Conservation (phyloP, 305 asterid genomes). For the Solanum aculeatissimum region DNA sequence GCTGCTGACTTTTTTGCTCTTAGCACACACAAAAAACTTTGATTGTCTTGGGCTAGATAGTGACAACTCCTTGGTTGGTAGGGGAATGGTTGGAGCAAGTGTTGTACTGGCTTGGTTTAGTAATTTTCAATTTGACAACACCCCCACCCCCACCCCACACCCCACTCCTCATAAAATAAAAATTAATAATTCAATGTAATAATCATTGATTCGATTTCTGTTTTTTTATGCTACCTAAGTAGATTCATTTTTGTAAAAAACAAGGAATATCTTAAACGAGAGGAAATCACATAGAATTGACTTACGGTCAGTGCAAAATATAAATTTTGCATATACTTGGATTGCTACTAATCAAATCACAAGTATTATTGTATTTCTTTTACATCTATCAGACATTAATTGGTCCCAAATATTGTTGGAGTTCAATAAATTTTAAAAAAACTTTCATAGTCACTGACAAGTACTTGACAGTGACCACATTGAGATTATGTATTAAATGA, state of each 20-base stretch:
- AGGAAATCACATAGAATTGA: neutral
- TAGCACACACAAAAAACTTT: neutral
- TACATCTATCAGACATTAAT: neutral
- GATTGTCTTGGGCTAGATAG: neutral
- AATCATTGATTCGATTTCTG: neutral
- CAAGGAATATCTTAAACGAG: neutral
- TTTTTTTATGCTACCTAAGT: neutral
- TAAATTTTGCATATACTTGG: neutral
- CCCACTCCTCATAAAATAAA: no score
- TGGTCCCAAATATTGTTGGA: neutral
- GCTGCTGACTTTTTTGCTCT: neutral
- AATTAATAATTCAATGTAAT: neutral
- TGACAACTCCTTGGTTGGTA: neutral
- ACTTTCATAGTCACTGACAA: neutral
- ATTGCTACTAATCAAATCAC: neutral
- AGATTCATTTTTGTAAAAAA: neutral
- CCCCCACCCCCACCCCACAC: no score
- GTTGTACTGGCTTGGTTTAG: neutral
- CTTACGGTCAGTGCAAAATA: neutral
- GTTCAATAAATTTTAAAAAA: neutral
- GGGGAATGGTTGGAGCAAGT: neutral
- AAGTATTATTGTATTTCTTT: neutral
- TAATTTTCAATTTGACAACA: neutral
- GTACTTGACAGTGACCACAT: neutral
- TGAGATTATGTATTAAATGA: neutral